These are phyloP conservation scores for Brettanomyces sp. DNA, from an alignment of 805 yeast genomes.

Conservation along the genomic window DNA sequence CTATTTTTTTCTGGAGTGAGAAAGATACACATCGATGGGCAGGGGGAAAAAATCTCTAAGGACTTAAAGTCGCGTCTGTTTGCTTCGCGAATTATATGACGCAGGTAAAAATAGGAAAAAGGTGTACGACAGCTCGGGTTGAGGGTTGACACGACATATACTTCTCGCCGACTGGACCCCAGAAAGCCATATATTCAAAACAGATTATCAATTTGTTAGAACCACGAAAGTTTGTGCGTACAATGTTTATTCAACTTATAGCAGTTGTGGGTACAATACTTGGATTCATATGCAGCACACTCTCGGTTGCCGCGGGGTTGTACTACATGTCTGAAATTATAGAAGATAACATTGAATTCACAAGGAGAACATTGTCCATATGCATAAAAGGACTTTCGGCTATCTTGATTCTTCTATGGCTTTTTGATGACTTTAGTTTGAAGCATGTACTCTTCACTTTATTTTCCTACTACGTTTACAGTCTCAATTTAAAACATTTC, in stretches of 20 bases:
- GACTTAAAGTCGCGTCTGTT: not conserved
- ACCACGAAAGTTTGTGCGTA: not conserved
- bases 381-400: conserved; percentile 55
- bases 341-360: conserved; percentile 85
- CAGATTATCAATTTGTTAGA: too few relatives aligned
- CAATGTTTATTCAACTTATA: conserved; percentile 49
- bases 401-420: conserved; percentile 44
- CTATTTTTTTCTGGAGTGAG: too few relatives aligned
- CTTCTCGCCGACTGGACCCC: not conserved
- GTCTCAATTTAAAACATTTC: conserved; percentile 69
- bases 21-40: too few relatives aligned
- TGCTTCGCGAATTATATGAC: too few relatives aligned
- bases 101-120: not conserved
- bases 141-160: not conserved
- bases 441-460: conserved; percentile 58
- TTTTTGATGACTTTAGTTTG: conserved; percentile 77
- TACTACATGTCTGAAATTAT: conserved; percentile 87
- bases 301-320: conserved; percentile 75
- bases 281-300: conserved; percentile 54
- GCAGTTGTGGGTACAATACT: conserved; percentile 51
- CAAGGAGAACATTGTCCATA: conserved; percentile 58
- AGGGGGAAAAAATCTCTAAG: too few relatives aligned
- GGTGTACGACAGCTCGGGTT: not conserved
- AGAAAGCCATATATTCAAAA: too few relatives aligned
- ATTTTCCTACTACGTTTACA: conserved; percentile 60